Evolutionary conservation across 1,139 yeast genomes (phyloP).

Genomic region (Taphrina sp.): DNA sequence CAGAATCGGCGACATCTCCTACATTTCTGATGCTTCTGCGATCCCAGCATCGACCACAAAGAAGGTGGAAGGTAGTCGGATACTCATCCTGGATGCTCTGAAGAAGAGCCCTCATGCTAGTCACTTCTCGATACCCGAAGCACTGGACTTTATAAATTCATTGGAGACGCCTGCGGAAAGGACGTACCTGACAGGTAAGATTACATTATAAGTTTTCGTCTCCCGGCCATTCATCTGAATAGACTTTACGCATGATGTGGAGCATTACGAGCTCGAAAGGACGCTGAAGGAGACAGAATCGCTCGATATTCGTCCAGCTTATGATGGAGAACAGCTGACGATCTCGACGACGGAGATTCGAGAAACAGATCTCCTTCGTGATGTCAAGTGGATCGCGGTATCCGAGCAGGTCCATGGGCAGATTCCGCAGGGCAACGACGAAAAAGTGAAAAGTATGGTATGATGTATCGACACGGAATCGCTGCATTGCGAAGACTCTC

Average conservation of each 20-base stretch:
- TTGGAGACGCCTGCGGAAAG: slow-evolving; percentile 66
- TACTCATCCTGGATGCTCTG: slow-evolving; percentile 35
- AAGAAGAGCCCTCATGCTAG: slow-evolving; percentile 33
- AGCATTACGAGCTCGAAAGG: slow-evolving; percentile 40
- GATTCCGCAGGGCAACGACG: slow-evolving; percentile 1
- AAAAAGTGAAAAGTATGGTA: slow-evolving; percentile 28
- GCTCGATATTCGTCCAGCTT: slow-evolving; percentile 23
- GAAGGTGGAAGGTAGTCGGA: slow-evolving; percentile 32
- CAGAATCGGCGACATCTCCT: slow-evolving; percentile 33
- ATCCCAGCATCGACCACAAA: slow-evolving; percentile 30
- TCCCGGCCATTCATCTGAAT: neutral
- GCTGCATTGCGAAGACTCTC: too few relatives aligned
- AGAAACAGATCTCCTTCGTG: slow-evolving; percentile 16
- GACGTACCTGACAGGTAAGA: slow-evolving; percentile 53
- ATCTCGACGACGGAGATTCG: neutral
- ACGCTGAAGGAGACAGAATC: slow-evolving; percentile 10
- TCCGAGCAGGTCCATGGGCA: slow-evolving; percentile 10
- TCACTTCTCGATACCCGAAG: slow-evolving; percentile 35
- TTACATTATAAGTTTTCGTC: neutral
- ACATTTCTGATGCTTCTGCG: slow-evolving; percentile 34
- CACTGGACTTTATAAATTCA: slow-evolving; percentile 26
- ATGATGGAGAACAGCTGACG: slow-evolving; percentile 37
- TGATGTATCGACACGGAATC: too few relatives aligned
- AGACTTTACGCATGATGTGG: slow-evolving; percentile 69
- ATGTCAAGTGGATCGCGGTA: slow-evolving; percentile 18